These are phyloP conservation scores for Scedosporium boydii DNA, from an alignment of 2,329 filamentous ascomycete species.

Conservation along the genomic window DNA sequence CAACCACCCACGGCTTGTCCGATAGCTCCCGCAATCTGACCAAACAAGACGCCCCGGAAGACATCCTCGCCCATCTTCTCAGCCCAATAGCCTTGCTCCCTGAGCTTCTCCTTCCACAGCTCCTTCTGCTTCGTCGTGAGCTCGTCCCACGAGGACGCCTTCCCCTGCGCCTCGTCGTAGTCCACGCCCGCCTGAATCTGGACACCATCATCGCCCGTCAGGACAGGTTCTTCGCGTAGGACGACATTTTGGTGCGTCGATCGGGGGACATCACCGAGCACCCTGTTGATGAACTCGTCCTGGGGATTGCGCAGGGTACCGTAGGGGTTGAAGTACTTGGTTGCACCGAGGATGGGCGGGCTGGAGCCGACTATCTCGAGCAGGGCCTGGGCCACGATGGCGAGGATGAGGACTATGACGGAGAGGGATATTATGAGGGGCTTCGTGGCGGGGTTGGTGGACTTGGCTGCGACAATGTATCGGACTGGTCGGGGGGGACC, in stretches of 20 bases:
- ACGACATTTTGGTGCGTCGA: not conserved
- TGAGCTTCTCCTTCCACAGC: slow-evolving; percentile 60
- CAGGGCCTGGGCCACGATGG: slow-evolving; percentile 53
- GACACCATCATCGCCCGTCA: not conserved
- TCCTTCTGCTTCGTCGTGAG: slow-evolving; percentile 51
- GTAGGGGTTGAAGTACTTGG: slow-evolving; percentile 8
- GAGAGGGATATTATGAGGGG: slow-evolving; percentile 44
- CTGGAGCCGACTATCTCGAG: slow-evolving; percentile 53
- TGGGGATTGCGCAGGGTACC: slow-evolving; percentile 5
- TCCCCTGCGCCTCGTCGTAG: slow-evolving; percentile 35
- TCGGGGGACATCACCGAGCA: not conserved
- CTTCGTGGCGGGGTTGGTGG: slow-evolving; percentile 39
- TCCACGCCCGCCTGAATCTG: slow-evolving; percentile 24
- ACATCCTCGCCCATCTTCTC: slow-evolving; percentile 68
- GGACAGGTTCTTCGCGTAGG: slow-evolving; percentile 3
- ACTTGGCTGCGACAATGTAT: slow-evolving; percentile 58
- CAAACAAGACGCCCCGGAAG: slow-evolving; percentile 69
- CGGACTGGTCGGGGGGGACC: slow-evolving; percentile 43
- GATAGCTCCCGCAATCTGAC: slow-evolving; percentile 56
- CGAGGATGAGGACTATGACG: slow-evolving; percentile 49
- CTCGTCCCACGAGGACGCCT: slow-evolving; percentile 62
- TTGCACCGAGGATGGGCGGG: slow-evolving; percentile 36
- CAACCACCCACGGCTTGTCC: slow-evolving; percentile 36
- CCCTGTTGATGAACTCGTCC: not conserved
- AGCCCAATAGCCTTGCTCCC: slow-evolving; percentile 68